Evolutionary conservation across 2,329 filamentous ascomycete genomes (phyloP).

Genomic region (Fusarium sublunatum): DNA sequence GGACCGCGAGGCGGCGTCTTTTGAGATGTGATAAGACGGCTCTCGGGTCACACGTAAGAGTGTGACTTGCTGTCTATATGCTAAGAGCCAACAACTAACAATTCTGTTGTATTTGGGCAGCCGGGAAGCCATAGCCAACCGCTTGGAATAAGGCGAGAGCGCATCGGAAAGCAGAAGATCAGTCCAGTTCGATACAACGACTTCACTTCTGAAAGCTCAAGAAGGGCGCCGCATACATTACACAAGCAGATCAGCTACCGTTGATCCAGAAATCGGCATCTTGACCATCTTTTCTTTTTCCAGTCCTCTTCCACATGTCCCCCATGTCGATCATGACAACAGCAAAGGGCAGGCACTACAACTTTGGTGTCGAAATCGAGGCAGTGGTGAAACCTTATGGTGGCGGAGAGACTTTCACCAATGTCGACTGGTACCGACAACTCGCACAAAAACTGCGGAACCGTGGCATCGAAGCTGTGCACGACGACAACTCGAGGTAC

Average conservation of each 20-base stretch:
- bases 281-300: constrained; percentile 20
- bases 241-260: constrained; percentile 20
- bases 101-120: constrained; percentile 5
- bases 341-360: constrained; percentile 52
- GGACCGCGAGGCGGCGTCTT: constrained; percentile 14
- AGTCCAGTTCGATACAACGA: constrained; percentile 16
- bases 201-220: constrained; percentile 3
- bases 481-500: constrained; percentile 54
- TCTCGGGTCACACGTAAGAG: constrained; percentile 24
- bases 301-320: constrained; percentile 5
- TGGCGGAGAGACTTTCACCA: constrained; percentile 51
- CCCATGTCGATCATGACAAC: constrained; percentile 16
- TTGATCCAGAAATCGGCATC: constrained; percentile 1
- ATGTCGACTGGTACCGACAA: constrained; percentile 56
- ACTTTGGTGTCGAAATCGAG: constrained; percentile 56
- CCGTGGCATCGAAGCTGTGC: constrained; percentile 52
- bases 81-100: constrained; percentile 22
- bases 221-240: constrained; percentile 17
- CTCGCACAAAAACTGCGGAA: constrained; percentile 54
- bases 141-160: constrained; percentile 15
- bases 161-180: constrained; percentile 14
- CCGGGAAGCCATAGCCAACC: constrained; percentile 11
- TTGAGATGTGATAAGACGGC: constrained; percentile 29
- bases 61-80: constrained; percentile 5
- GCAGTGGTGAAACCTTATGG: constrained; percentile 54